Evolutionary conservation across 371 early-diverging fungal species (phyloP).

Genomic region (Mucor saturninus): DNA sequence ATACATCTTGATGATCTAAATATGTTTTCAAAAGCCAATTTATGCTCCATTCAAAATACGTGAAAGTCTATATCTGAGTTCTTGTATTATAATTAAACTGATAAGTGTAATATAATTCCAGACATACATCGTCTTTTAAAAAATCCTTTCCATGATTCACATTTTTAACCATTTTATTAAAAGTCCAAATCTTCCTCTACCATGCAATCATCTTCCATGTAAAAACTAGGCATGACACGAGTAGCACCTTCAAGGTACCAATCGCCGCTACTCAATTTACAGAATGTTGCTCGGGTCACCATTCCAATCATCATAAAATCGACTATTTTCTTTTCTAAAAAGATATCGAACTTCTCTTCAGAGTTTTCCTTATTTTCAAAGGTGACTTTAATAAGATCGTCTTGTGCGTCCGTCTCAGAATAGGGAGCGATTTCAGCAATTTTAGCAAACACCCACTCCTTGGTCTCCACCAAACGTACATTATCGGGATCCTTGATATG

Average conservation of each 20-base stretch:
- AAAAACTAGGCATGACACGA: slow-evolving; percentile 52
- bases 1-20: no score
- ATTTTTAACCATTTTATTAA: slow-evolving; percentile 1
- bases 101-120: no score
- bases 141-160: no score
- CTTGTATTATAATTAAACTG: no score
- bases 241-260: slow-evolving; percentile 47
- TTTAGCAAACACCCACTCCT: slow-evolving; percentile 30
- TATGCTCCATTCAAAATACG: no score
- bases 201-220: slow-evolving; percentile 43
- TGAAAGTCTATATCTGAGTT: no score
- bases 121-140: no score
- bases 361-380: slow-evolving; percentile 26
- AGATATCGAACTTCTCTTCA: slow-evolving; percentile 24
- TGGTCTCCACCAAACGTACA: slow-evolving; percentile 25
- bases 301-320: slow-evolving; percentile 38
- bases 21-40: no score
- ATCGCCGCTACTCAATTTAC: slow-evolving; percentile 41
- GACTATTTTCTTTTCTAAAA: slow-evolving; percentile 38
- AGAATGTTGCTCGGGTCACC: slow-evolving; percentile 41
- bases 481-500: slow-evolving; percentile 23
- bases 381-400: slow-evolving; percentile 22
- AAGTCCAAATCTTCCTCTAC: slow-evolving; percentile 33
- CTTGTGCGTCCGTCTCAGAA: neutral
- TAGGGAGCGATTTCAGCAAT: slow-evolving; percentile 19